A percentile compares a stretch with the other conserved stretches of the same genome.
Conservation (phyloP, 2,329 filamentous ascomycete genomes). For the Tolypocladium inflatum region DNA sequence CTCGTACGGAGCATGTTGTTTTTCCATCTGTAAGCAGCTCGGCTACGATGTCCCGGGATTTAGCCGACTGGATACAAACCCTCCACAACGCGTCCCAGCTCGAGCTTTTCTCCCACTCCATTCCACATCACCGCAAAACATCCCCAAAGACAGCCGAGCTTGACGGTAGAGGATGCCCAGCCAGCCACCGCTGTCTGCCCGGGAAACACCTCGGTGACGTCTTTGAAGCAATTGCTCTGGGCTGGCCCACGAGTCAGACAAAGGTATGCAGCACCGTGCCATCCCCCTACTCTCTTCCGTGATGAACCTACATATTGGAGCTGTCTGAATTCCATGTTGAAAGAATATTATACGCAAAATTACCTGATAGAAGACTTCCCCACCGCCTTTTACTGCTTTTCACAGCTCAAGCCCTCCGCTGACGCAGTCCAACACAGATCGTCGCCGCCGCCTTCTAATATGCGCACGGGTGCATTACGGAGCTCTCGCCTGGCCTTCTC, state of each 20-base stretch:
- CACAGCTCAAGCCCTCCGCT: not conserved
- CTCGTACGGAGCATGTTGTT: too few relatives aligned
- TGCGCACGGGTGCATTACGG: conserved; percentile 8
- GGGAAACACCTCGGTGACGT: not conserved
- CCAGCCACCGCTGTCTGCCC: not conserved
- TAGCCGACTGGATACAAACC: not conserved
- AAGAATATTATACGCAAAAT: conserved; percentile 48
- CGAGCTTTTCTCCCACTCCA: not conserved
- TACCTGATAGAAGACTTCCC: conserved; percentile 20
- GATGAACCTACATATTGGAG: conserved; percentile 60
- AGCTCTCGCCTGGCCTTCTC: conserved; percentile 2
- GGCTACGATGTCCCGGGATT: not conserved
- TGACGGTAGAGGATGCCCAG: not conserved
- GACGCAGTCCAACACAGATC: not conserved
- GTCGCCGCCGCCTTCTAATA: conserved; percentile 5
- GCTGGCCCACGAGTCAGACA: not conserved
- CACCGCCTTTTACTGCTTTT: not conserved
- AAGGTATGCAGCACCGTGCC: conserved; percentile 11
- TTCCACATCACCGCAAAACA: not conserved
- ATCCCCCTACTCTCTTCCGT: conserved; percentile 15
- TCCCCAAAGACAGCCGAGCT: not conserved
- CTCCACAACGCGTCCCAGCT: not conserved
- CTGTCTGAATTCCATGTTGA: conserved; percentile 65
- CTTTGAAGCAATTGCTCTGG: not conserved
- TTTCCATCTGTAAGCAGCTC: too few relatives aligned